Base-by-base conservation (phyloP, 176 grass and related monocot genomes). In the Puya raimondii region DNA sequence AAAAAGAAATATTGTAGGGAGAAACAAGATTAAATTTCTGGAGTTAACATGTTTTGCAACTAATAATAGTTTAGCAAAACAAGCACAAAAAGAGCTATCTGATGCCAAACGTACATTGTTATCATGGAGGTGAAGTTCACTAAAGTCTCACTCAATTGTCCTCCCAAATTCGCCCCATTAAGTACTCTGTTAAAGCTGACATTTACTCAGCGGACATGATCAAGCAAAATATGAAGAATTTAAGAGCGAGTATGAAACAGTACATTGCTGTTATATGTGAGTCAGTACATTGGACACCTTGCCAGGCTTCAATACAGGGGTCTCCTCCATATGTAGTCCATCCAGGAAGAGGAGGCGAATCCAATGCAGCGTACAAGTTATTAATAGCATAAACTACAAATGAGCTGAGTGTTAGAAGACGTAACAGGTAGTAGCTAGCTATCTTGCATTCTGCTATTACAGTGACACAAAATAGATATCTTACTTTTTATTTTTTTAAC, bases 341-440 rank as follows among this genome's bases (percentile, higher is more conserved):
- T 81, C 84, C 86, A 66, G 93, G 80, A 65, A 97, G 79, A 76
- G 67, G 70, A 18, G 93, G 93, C 1, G 81, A 90, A 75, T 79
- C 86, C 77, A 97, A 80, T 75, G 79, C 70, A 49, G 53, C 26
- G 76, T 90, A 97, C 49, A 97, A 53, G 54, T 68, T 83, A 79
- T 92, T 92, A 87, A 97, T 90, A 79, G 93, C 89, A 85, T 88
- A 79, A 85, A 97, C 93, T 97, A 78, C 50, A 80, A 21, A 12
- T 12, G 15, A 50, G 23, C 42, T 57, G 51, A 13, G 6, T 56
- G 12, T 56, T 56, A 56, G 33, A 14, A 12, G 16, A 4, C 3
- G 53, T 15, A 56, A 15, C 12, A 56, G 53, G 53, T 56, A 56
- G 53, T 56, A 56, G 53, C 14, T n/a, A 56, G 53, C 14, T 15